Conservation (phyloP, 2,329 filamentous ascomycete species). For the Xylaria polymorpha region DNA sequence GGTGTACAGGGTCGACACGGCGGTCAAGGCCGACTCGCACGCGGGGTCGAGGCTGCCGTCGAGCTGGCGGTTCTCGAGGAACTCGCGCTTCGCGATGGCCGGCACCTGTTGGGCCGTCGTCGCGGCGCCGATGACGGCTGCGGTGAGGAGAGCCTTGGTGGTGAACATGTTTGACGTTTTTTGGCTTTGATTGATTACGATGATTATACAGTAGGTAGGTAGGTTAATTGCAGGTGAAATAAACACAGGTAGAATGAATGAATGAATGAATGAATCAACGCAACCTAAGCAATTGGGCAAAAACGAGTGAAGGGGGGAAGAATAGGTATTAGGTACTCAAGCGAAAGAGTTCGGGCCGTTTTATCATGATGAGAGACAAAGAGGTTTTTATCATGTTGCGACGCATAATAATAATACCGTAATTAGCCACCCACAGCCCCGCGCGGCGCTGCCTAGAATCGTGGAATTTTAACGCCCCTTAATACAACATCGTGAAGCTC, state of each 20-base stretch:
- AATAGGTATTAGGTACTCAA: neutral
- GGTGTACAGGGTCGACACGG: constrained; percentile 37
- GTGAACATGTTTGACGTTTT: constrained; percentile 31
- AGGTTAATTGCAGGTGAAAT: neutral
- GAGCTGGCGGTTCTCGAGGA: constrained; percentile 39
- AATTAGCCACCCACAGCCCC: neutral
- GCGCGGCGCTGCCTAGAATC: neutral
- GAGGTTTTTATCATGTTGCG: neutral
- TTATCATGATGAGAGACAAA: neutral
- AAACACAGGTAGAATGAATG: neutral
- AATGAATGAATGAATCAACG: neutral
- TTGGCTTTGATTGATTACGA: neutral
- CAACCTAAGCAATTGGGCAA: neutral
- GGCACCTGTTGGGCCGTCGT: constrained; percentile 42
- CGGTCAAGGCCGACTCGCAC: constrained; percentile 40
- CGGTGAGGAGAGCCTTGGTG: constrained; percentile 35
- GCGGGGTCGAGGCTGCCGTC: constrained; percentile 18
- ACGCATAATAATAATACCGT: too few species aligned
- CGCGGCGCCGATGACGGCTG: constrained; percentile 36
- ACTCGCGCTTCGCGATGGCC: constrained; percentile 37
- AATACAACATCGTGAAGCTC: constrained; percentile 1
- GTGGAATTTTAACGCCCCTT: constrained; percentile 7
- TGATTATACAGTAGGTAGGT: too few species aligned
- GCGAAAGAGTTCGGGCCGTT: neutral
- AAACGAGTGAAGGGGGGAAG: constrained; percentile 1